phyloP scores from a whole-genome alignment of 805 yeast genomes.

The Candida cerambycidarum region DNA sequence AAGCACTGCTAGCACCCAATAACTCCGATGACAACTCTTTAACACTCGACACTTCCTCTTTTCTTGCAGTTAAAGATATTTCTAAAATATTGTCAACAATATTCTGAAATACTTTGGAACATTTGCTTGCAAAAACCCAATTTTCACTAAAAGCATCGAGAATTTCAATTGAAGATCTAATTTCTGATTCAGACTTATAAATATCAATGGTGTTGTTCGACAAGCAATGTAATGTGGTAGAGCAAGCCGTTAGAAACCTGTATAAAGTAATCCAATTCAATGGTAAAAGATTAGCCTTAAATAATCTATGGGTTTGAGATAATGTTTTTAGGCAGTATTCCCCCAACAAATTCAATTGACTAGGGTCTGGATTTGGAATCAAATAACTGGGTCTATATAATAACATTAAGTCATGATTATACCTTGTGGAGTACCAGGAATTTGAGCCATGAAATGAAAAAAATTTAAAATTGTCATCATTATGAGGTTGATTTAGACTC shows the following conservation, averaged over 20 bases:
- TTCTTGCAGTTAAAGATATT: conserved; percentile 33
- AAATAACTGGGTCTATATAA: conserved; percentile 52
- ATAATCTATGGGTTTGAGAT: conserved; percentile 46
- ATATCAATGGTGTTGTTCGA: conserved; percentile 49
- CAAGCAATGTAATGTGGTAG: conserved; percentile 47
- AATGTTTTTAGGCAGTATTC: conserved; percentile 46
- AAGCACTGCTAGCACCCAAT: conserved; percentile 44
- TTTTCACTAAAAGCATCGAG: conserved; percentile 45
- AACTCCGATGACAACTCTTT: conserved; percentile 40
- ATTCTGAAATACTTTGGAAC: conserved; percentile 44
- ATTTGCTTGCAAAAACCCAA: conserved; percentile 48
- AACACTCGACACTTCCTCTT: conserved; percentile 30
- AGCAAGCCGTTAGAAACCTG: conserved; percentile 47
- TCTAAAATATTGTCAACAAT: conserved; percentile 46
- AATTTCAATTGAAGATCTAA: conserved; percentile 46
- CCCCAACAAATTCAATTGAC: conserved; percentile 42
- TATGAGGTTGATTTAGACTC: conserved; percentile 27
- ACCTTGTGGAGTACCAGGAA: conserved; percentile 41
- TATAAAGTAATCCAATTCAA: conserved; percentile 51
- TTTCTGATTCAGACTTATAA: conserved; percentile 45
- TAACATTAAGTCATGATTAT: conserved; percentile 46
- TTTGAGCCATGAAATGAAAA: conserved; percentile 25
- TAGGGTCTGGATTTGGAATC: conserved; percentile 44
- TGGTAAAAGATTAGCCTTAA: conserved; percentile 44
- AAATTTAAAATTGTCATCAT: conserved; percentile 35